Percentiles rank a stretch among this genome's conserved stretches.
phyloP scores from a whole-genome alignment of 2,329 filamentous ascomycete species.

The Phaeoacremonium minimum region DNA sequence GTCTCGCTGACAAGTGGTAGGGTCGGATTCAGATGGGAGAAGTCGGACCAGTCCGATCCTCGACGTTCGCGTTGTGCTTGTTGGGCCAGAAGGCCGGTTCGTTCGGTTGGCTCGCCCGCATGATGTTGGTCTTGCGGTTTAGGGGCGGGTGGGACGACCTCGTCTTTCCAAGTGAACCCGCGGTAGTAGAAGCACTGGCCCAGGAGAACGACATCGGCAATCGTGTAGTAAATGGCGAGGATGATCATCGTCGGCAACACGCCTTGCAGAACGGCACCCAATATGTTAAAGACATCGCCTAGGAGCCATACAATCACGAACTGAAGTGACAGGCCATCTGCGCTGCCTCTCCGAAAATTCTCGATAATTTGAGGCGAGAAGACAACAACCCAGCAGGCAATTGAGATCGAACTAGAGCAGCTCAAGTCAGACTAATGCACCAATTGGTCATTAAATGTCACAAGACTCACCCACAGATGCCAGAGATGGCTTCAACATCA shows the following conservation, averaged over 20 bases:
- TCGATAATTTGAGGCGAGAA: slow-evolving; percentile 97
- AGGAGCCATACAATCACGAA: slow-evolving; percentile 92
- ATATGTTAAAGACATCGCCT: slow-evolving; percentile 94
- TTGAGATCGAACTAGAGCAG: slow-evolving; percentile 73
- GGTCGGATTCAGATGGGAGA: slow-evolving; percentile 71
- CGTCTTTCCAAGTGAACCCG: slow-evolving; percentile 67
- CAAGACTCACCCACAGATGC: slow-evolving; percentile 81
- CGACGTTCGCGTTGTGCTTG: slow-evolving; percentile 45
- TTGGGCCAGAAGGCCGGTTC: slow-evolving; percentile 42
- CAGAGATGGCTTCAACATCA: slow-evolving; percentile 85
- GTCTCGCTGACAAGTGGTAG: slow-evolving; percentile 66
- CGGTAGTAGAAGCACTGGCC: slow-evolving; percentile 94
- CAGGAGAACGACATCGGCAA: slow-evolving; percentile 85
- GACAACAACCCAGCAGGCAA: slow-evolving; percentile 96
- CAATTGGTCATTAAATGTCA: too few relatives aligned
- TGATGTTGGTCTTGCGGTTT: slow-evolving; percentile 18
- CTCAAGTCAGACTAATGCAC: too few relatives aligned
- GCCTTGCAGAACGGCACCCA: slow-evolving; percentile 85
- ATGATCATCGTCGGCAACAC: slow-evolving; percentile 96
- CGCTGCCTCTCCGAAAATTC: slow-evolving; percentile 80
- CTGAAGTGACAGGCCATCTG: slow-evolving; percentile 83
- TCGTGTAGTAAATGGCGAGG: slow-evolving; percentile 88
- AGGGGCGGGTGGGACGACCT: slow-evolving; percentile 35
- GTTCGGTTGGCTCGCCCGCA: slow-evolving; percentile 41
- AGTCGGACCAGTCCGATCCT: slow-evolving; percentile 53